A percentile compares a stretch with the other conserved stretches of the same genome.
Evolutionary conservation across 305 asterid genomes (phyloP).

Genomic region (Euphrasia arctica): DNA sequence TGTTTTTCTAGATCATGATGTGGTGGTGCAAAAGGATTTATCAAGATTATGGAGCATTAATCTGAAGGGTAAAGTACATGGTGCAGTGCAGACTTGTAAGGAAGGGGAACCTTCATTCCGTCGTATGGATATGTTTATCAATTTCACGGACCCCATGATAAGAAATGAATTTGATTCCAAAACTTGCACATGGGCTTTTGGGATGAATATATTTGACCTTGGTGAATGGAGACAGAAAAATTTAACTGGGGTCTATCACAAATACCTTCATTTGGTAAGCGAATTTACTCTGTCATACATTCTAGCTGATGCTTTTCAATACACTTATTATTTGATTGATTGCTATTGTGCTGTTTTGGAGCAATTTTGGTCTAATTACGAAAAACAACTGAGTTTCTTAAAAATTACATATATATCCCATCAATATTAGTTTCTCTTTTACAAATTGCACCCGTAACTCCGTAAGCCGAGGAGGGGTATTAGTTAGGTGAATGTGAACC

Average conservation of each 20-base stretch:
- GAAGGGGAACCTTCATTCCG: conserved; percentile 60
- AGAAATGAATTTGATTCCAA: conserved; percentile 43
- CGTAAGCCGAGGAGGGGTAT: background rate
- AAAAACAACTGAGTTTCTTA: background rate
- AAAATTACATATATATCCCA: background rate
- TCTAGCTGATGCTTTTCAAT: background rate
- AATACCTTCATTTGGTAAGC: conserved; percentile 68
- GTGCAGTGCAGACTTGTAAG: conserved; percentile 77
- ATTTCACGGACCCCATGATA: conserved; percentile 59
- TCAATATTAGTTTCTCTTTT: background rate
- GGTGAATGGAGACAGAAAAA: conserved; percentile 62
- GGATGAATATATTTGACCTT: conserved; percentile 86
- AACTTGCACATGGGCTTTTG: conserved; percentile 91
- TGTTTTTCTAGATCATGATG: conserved; percentile 87
- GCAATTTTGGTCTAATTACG: background rate
- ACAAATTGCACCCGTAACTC: background rate
- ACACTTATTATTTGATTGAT: background rate
- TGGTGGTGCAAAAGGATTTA: conserved; percentile 78
- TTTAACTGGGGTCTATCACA: conserved; percentile 58
- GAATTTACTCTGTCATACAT: background rate
- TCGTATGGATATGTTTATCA: conserved; percentile 59
- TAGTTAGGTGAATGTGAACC: background rate
- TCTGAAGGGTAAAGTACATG: conserved; percentile 78
- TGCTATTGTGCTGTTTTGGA: background rate
- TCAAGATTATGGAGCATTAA: conserved; percentile 62